Evolutionary conservation across 2,329 filamentous ascomycete species (phyloP).

Genomic region (Microdochium paspali): DNA sequence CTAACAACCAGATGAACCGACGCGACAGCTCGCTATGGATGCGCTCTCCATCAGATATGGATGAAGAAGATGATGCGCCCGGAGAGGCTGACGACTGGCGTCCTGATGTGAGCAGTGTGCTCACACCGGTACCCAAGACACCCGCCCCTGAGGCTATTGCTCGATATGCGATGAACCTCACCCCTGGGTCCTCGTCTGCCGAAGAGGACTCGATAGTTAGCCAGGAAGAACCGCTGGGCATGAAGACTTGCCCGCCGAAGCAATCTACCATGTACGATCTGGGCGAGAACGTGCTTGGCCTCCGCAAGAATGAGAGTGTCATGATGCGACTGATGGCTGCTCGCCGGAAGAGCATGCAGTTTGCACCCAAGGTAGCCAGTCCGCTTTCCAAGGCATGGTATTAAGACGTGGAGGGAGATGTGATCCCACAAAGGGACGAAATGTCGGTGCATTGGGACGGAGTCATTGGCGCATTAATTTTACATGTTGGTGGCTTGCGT

Average conservation of each 20-base stretch:
- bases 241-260: slow-evolving; percentile 47
- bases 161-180: slow-evolving; percentile 39
- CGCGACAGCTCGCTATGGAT: slow-evolving; percentile 47
- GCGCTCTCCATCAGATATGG: slow-evolving; percentile 38
- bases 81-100: slow-evolving; percentile 23
- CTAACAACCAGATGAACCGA: slow-evolving; percentile 39
- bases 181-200: slow-evolving; percentile 32
- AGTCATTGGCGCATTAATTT: too few relatives aligned
- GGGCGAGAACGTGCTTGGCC: slow-evolving; percentile 33
- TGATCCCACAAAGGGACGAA: not conserved
- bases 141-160: slow-evolving; percentile 46
- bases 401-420: slow-evolving; percentile 5
- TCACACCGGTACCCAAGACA: slow-evolving; percentile 50
- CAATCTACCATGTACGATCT: slow-evolving; percentile 24
- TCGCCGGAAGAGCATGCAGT: slow-evolving; percentile 68
- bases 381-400: slow-evolving; percentile 54
- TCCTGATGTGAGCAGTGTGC: slow-evolving; percentile 25
- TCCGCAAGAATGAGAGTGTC: slow-evolving; percentile 46
- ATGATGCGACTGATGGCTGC: slow-evolving; percentile 60
- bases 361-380: slow-evolving; percentile 66
- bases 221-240: slow-evolving; percentile 29
- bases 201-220: slow-evolving; percentile 23
- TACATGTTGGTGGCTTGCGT: too few relatives aligned
- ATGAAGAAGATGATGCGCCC: slow-evolving; percentile 19
- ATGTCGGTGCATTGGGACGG: not conserved